phyloP scores from a whole-genome alignment of 768 basidiomycete genomes.

The Auriculariales sp. region DNA sequence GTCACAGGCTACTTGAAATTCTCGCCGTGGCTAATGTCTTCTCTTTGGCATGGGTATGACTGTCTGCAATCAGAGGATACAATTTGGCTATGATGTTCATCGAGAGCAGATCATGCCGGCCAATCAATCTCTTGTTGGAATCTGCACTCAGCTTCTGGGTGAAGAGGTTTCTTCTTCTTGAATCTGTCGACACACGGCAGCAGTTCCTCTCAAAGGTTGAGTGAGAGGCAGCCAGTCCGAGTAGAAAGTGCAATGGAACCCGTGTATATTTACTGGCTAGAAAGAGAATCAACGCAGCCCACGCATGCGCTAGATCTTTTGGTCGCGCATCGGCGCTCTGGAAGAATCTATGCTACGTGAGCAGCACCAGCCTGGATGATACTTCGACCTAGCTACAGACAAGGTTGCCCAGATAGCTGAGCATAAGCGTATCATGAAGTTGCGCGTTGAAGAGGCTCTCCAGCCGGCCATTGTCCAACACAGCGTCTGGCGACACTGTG shows the following conservation, averaged over 20 bases:
- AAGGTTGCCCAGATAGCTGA: conserved; percentile 87
- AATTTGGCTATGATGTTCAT: too few species aligned
- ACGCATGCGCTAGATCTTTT: conserved; percentile 1
- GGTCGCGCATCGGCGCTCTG: not conserved
- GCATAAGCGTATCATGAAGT: conserved; percentile 85
- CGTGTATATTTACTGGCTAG: not conserved
- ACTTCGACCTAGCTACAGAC: conserved; percentile 89
- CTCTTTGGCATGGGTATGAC: too few species aligned
- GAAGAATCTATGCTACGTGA: conserved; percentile 18
- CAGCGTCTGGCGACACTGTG: conserved; percentile 32
- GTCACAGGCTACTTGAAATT: too few species aligned
- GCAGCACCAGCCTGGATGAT: conserved; percentile 71
- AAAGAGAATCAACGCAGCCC: not conserved
- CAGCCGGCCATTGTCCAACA: conserved; percentile 39
- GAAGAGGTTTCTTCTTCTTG: too few species aligned
- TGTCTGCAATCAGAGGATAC: too few species aligned
- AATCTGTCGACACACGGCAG: too few species aligned
- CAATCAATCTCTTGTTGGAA: too few species aligned
- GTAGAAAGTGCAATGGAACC: not conserved
- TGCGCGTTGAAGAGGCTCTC: conserved; percentile 49
- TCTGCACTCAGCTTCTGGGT: too few species aligned
- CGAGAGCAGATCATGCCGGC: too few species aligned
- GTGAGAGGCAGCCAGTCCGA: too few species aligned
- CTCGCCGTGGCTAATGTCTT: too few species aligned
- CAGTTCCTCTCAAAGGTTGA: too few species aligned